A percentile compares a stretch with the other conserved stretches of the same genome.
Evolutionary conservation across 352 stramenopile genomes (phyloP).

Genomic region (Saprolegnia diclina): DNA sequence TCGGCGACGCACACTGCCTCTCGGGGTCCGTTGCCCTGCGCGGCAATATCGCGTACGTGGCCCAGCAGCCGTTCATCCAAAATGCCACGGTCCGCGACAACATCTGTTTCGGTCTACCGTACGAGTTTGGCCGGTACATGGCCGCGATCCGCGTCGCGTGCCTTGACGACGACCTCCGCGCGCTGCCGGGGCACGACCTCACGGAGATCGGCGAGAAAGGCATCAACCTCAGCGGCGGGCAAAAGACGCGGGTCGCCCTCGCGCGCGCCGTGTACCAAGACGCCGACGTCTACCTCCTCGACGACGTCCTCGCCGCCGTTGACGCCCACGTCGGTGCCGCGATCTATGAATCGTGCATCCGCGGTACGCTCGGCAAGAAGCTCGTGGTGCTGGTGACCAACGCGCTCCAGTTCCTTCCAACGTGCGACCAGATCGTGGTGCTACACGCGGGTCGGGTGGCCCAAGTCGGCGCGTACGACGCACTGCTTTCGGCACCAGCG

Average conservation of each 20-base stretch:
- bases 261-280: slow-evolving; percentile 28
- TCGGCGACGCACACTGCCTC: slow-evolving; percentile 68
- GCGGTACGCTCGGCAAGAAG: slow-evolving; percentile 20
- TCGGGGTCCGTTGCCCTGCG: slow-evolving; percentile 29
- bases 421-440: slow-evolving; percentile 21
- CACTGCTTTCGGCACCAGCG: slow-evolving; percentile 26
- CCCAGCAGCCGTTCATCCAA: slow-evolving; percentile 64
- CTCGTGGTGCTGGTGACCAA: slow-evolving; percentile 27
- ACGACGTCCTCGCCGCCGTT: slow-evolving; percentile 27
- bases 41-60: slow-evolving; percentile 15
- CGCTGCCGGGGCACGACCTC: slow-evolving; percentile 26
- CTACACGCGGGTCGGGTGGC: not conserved
- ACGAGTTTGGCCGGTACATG: slow-evolving; percentile 31
- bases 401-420: not conserved
- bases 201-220: slow-evolving; percentile 27
- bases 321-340: slow-evolving; percentile 29
- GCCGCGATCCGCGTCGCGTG: slow-evolving; percentile 5
- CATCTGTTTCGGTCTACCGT: slow-evolving; percentile 77
- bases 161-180: slow-evolving; percentile 19
- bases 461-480: slow-evolving; percentile 5
- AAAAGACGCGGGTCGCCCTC: slow-evolving; percentile 27
- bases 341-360: slow-evolving; percentile 27
- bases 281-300: slow-evolving; percentile 28
- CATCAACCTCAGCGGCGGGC: slow-evolving; percentile 30
- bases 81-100: slow-evolving; percentile 88